Base-by-base conservation (phyloP, 202 grass and related monocot species). In the Panicum hallii region DNA sequence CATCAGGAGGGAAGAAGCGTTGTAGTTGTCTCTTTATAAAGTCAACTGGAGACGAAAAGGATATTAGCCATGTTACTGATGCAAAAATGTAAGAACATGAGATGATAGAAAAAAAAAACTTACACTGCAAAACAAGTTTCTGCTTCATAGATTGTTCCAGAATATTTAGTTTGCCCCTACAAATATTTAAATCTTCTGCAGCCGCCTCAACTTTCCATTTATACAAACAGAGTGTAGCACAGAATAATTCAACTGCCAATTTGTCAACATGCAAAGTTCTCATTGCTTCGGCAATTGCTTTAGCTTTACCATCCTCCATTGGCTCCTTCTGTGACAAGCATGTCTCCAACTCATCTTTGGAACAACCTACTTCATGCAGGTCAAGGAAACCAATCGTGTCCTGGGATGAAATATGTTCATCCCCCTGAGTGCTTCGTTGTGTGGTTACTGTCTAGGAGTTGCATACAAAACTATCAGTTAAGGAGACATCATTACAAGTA, bases 201-300 rank as follows among this genome's bases (percentile, higher is more conserved):
- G 71, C 81, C 0, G 20, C 55, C 40, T 76, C 81, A 42, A 68
- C 57, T 28, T 90, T 81, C 89, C 89, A 90, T 83, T 87, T 81
- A 38, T 80, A 71, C 54, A 90, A 76, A 90, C 81, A 55, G 38
- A 90, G 85, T 17, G 22, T 77, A 56, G 76, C 62, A 63, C 84
- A 90, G 45, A 90, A 84, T 81, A 87, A 87, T 8, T 90, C 89
- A 70, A 87, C 5, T 81, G 81, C 76, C 47, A 72, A 78, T 84
- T 56, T 87, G 70, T 87, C 85, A 63, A 84, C 53, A 81, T 57
- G 62, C 55, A 87, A 65, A 75, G 20, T 81, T 80, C 76, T 81
- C 70, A 81, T 84, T 87, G 87, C 76, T 87, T 84, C 70, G 7
- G 44, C 62, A 57, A 84, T 76, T 55, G 81, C 75, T 87, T 80